A percentile compares a stretch with the other conserved stretches of the same genome.
Conservation (phyloP, 352 stramenopile species). For the Phytophthora idaei region DNA sequence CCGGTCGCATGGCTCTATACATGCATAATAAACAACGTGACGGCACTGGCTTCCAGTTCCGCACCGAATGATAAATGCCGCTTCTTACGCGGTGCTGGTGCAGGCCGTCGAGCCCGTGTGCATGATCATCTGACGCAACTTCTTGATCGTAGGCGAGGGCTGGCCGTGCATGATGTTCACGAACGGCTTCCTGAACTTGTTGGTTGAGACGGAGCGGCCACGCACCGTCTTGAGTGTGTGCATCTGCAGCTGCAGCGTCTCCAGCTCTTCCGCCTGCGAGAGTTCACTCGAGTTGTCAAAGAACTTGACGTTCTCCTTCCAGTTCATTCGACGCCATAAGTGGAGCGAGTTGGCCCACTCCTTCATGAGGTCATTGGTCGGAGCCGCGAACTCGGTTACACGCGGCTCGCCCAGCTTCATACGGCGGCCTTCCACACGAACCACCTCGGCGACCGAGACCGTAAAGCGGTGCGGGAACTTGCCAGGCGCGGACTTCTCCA, state of each 20-base stretch:
- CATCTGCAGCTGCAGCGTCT: slow-evolving; percentile 60
- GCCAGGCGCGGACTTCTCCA: slow-evolving; percentile 62
- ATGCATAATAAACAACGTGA: slow-evolving; percentile 45
- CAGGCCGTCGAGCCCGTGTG: slow-evolving; percentile 47
- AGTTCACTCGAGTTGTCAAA: slow-evolving; percentile 65
- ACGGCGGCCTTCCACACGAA: slow-evolving; percentile 75
- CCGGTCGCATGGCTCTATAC: slow-evolving; percentile 29
- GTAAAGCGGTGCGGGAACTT: slow-evolving; percentile 83
- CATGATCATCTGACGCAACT: slow-evolving; percentile 65
- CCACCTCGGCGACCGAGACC: slow-evolving; percentile 66
- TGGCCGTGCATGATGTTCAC: slow-evolving; percentile 62
- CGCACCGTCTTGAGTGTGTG: slow-evolving; percentile 63
- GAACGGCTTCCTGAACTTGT: slow-evolving; percentile 65
- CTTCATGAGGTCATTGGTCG: slow-evolving; percentile 82
- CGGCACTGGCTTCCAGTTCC: slow-evolving; percentile 11
- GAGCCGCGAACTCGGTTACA: slow-evolving; percentile 72
- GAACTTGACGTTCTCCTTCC: slow-evolving; percentile 89
- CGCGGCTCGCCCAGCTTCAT: slow-evolving; percentile 78
- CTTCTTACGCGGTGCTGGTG: slow-evolving; percentile 40
- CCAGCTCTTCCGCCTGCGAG: slow-evolving; percentile 61
- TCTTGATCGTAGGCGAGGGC: slow-evolving; percentile 70
- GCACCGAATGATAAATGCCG: slow-evolving; percentile 21
- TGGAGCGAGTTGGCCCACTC: slow-evolving; percentile 87
- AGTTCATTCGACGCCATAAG: slow-evolving; percentile 87
- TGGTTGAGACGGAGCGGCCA: slow-evolving; percentile 36